These are phyloP conservation scores for Cyberlindnera americana DNA, from an alignment of 805 yeast species.

Conservation along the genomic window DNA sequence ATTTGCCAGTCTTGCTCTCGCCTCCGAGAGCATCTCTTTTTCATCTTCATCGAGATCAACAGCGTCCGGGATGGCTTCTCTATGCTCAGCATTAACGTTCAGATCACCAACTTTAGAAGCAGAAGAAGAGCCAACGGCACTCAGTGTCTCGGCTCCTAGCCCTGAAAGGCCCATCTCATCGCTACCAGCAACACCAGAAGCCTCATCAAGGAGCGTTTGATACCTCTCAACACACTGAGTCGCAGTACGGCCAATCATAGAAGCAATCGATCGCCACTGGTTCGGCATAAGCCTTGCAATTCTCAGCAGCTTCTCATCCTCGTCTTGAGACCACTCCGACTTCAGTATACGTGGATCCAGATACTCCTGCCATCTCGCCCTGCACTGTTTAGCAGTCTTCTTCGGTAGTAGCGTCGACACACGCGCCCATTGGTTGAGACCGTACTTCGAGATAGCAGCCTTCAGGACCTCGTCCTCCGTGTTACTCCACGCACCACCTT, in stretches of 20 bases:
- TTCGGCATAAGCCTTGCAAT: conserved; percentile 75
- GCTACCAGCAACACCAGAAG: conserved; percentile 23
- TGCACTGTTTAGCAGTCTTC: conserved; percentile 88
- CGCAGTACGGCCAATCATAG: conserved; percentile 78
- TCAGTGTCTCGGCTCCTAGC: conserved; percentile 46
- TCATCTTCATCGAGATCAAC: conserved; percentile 84
- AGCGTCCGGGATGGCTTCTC: conserved; percentile 78
- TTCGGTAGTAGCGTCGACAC: conserved; percentile 81
- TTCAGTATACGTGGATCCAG: conserved; percentile 69
- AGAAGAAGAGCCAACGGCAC: conserved; percentile 35
- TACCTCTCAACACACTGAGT: conserved; percentile 84
- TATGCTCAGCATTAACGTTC: conserved; percentile 71
- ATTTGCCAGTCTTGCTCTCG: conserved; percentile 84
- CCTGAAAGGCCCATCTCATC: conserved; percentile 42
- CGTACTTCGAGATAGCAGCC: conserved; percentile 92
- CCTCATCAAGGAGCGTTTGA: conserved; percentile 61
- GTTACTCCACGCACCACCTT: conserved; percentile 90
- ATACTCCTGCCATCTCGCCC: conserved; percentile 90
- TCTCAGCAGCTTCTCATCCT: conserved; percentile 67
- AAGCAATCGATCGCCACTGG: conserved; percentile 93
- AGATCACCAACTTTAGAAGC: conserved; percentile 47
- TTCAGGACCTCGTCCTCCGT: conserved; percentile 78
- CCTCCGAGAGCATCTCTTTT: conserved; percentile 90
- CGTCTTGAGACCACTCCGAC: conserved; percentile 66
- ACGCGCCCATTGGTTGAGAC: conserved; percentile 91